These are phyloP conservation scores for Saturnispora bothae DNA, from an alignment of 805 yeast species.

Conservation along the genomic window DNA sequence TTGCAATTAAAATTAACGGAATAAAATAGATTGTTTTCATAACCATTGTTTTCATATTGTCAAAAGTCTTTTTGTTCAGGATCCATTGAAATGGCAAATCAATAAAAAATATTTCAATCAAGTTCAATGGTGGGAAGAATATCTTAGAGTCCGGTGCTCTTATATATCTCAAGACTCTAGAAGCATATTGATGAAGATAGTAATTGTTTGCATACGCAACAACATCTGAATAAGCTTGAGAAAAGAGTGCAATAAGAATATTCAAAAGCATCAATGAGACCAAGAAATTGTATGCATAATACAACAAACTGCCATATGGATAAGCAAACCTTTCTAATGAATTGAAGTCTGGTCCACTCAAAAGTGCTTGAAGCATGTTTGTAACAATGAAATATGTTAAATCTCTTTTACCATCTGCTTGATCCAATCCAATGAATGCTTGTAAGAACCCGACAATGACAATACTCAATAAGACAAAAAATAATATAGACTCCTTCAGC, in stretches of 20 bases:
- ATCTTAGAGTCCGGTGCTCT: conserved; percentile 84
- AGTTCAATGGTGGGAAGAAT: conserved; percentile 76
- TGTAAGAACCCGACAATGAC: conserved; percentile 75
- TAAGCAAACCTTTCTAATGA: conserved; percentile 66
- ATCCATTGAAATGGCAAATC: conserved; percentile 35
- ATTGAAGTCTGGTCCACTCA: conserved; percentile 65
- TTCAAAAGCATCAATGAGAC: conserved; percentile 69
- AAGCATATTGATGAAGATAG: conserved; percentile 74
- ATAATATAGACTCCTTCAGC: conserved; percentile 80
- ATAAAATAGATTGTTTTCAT: conserved; percentile 67
- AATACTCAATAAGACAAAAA: conserved; percentile 61
- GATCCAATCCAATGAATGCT: conserved; percentile 79
- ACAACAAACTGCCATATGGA: conserved; percentile 75
- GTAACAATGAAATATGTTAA: conserved; percentile 55
- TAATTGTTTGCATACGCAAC: conserved; percentile 78
- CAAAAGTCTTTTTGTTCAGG: conserved; percentile 24
- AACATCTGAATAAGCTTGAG: conserved; percentile 73
- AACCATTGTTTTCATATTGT: conserved; percentile 37
- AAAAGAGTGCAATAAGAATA: conserved; percentile 73
- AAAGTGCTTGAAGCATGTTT: conserved; percentile 58
- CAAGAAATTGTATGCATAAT: conserved; percentile 67
- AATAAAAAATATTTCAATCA: conserved; percentile 49
- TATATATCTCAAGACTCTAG: conserved; percentile 71
- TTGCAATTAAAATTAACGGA: conserved; percentile 45
- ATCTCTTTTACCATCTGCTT: conserved; percentile 76